Evolutionary conservation across 129 eudicot species (phyloP), one percentile per base, ranked within the genome.

Genomic region (Gnaphalium uliginosum): DNA sequence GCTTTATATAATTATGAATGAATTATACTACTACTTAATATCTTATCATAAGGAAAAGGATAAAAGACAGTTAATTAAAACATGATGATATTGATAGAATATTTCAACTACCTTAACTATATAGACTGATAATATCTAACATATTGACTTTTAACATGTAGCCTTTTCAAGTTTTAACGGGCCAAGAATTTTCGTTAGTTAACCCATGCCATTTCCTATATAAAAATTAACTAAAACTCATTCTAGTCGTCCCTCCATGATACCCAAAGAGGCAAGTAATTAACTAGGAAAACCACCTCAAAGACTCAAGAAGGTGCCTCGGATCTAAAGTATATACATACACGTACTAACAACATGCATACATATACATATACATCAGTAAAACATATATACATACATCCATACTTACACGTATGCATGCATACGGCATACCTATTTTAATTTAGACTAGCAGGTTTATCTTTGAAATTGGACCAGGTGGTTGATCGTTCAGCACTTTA

Each of bases 81-180:
- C 2, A 39, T 2, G 46, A 9, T 10, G 46, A 9, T 9, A 37
- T 9, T 39, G 46, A 39, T 9, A 37, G 11, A 9, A 39, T 39
- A 39, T 2, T 39, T 39, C 13, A 39, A 46, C 18, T 46, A 14
- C 53, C 14, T 46, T 46, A 46, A 5, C 5, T 33, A 5, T 2
- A 46, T 14, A 35, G 4, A n/a, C 53, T 11, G 48, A 41, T 46
- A 14, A 13, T 14, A 13, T 32, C 2, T 19, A n/a, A 8, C 10
- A 24, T 22, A 43, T 39, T 14, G 10, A 2, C 19, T 11, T 4
- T 48, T 17, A 43, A 25, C 8, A 43, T 50, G 58, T 39, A 41
- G 56, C 69, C 23, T 60, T 60, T 73, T 60, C 53, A 37, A 60
- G 13, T 58, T 73, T 60, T 59, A 58, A 23, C 8, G 37, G 67